These are phyloP conservation scores for Chernovozyma aurita DNA, from an alignment of 1,139 yeast species.

Conservation along the genomic window DNA sequence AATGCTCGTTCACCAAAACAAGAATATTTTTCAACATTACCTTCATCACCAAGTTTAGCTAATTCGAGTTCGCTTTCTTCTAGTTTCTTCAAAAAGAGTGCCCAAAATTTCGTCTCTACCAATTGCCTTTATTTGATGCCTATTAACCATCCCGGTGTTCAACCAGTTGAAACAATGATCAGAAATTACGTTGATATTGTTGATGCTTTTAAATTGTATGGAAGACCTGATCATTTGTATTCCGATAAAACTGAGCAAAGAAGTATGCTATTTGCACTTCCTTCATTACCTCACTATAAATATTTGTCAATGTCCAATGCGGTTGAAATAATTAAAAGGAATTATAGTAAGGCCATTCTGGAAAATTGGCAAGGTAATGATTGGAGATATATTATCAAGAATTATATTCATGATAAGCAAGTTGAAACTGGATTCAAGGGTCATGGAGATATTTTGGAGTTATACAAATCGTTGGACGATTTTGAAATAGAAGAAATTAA, in stretches of 20 bases:
- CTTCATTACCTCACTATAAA: conserved; percentile 52
- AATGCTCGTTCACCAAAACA: conserved; percentile 20
- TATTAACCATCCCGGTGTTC: conserved; percentile 50
- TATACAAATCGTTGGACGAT: conserved; percentile 19
- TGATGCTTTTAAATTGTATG: conserved; percentile 52
- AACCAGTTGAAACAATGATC: conserved; percentile 54
- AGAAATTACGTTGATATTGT: conserved; percentile 49
- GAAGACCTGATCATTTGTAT: conserved; percentile 48
- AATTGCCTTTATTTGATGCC: conserved; percentile 49
- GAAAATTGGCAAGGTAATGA: conserved; percentile 37
- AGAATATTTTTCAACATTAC: conserved; percentile 10
- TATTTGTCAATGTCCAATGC: conserved; percentile 43
- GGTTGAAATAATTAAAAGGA: conserved; percentile 25
- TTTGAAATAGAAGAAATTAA: conserved; percentile 20
- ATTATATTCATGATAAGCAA: conserved; percentile 11
- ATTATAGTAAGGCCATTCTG: conserved; percentile 23
- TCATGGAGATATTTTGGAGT: conserved; percentile 27
- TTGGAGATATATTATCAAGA: conserved; percentile 40
- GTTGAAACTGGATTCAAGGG: conserved; percentile 20
- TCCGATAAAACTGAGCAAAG: conserved; percentile 42
- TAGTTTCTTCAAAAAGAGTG: conserved; percentile 22
- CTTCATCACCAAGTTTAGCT: conserved; percentile 14
- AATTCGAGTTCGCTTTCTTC: conserved; percentile 10
- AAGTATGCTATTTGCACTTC: conserved; percentile 51
- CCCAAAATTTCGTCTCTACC: conserved; percentile 28